phyloP scores from a whole-genome alignment of 2,329 filamentous ascomycete genomes.

The Ophiocordyceps camponoti-leonardi region DNA sequence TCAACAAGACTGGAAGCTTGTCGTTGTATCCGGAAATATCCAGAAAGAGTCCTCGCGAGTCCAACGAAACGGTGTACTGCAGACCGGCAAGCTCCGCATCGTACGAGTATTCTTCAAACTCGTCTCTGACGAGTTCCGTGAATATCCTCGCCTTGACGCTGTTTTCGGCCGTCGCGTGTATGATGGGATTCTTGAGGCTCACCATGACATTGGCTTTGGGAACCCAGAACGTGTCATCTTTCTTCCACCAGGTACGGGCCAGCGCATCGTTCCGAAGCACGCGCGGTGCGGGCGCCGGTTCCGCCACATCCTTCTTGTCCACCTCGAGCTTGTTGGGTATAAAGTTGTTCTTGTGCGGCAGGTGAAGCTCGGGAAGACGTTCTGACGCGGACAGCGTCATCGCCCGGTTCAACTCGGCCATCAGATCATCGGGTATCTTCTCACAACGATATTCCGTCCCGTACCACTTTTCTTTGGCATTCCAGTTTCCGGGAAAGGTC shows the following conservation, averaged over 20 bases:
- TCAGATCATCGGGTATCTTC: constrained; percentile 59
- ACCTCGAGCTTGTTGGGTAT: constrained; percentile 87
- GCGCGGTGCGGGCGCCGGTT: constrained; percentile 56
- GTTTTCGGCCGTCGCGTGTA: constrained; percentile 64
- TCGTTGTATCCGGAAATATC: constrained; percentile 88
- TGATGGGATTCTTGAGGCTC: constrained; percentile 61
- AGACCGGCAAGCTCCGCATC: constrained; percentile 87
- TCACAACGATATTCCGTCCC: constrained; percentile 84
- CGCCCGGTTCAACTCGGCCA: constrained; percentile 52
- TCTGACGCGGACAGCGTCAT: constrained; percentile 36
- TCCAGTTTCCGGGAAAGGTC: constrained; percentile 68
- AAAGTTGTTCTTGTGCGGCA: constrained; percentile 90
- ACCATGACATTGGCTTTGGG: constrained; percentile 81
- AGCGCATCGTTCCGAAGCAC: constrained; percentile 71
- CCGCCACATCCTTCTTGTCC: constrained; percentile 77
- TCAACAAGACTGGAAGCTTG: constrained; percentile 77
- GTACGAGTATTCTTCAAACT: constrained; percentile 83
- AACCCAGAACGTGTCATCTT: constrained; percentile 97
- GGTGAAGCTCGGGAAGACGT: constrained; percentile 55
- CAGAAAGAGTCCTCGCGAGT: constrained; percentile 57
- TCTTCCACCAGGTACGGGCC: constrained; percentile 88
- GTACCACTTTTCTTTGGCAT: constrained; percentile 91
- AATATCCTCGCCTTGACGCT: constrained; percentile 65
- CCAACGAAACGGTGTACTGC: constrained; percentile 61
- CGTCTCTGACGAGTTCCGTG: constrained; percentile 73